A percentile compares a stretch with the other conserved stretches of the same genome.
Conservation (phyloP, 2,329 filamentous ascomycete species). For the Fusarium palustre region DNA sequence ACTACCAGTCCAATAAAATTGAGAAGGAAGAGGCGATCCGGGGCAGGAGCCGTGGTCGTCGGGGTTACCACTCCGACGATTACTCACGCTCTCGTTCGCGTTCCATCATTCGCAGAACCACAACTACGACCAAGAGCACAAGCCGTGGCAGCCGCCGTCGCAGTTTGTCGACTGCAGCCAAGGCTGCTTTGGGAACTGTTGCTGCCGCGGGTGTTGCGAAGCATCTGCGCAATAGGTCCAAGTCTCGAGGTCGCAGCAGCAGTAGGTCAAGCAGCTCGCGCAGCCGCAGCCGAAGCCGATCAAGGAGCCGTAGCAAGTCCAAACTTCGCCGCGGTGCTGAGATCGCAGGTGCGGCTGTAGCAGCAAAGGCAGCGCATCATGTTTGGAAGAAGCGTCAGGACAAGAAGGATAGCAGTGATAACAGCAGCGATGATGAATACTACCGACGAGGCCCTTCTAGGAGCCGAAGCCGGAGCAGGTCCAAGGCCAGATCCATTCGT, state of each 20-base stretch:
- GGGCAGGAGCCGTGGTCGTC: conserved; percentile 63
- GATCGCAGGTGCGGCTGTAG: conserved; percentile 70
- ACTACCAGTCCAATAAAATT: conserved; percentile 69
- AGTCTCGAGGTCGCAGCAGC: conserved; percentile 47
- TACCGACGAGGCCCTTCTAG: conserved; percentile 52
- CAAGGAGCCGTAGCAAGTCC: conserved; percentile 57
- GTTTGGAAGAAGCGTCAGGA: conserved; percentile 71
- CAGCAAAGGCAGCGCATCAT: conserved; percentile 70
- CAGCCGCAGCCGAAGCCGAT: conserved; percentile 27
- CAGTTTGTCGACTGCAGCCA: conserved; percentile 63
- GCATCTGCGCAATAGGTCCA: conserved; percentile 67
- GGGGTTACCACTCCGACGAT: conserved; percentile 57
- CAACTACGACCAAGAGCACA: conserved; percentile 54
- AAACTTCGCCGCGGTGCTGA: conserved; percentile 67
- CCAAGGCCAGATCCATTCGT: conserved; percentile 62
- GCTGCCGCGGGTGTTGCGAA: conserved; percentile 69
- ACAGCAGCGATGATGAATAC: conserved; percentile 53
- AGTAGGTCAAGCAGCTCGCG: conserved; percentile 43
- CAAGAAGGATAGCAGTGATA: conserved; percentile 63
- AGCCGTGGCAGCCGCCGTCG: conserved; percentile 55
- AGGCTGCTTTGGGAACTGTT: conserved; percentile 68
- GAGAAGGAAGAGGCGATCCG: conserved; percentile 69
- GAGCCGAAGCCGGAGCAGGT: conserved; percentile 62
- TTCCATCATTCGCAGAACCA: conserved; percentile 51
- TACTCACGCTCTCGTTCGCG: conserved; percentile 59